Evolutionary conservation across 345 rosid species (phyloP).

Genomic region (Populus pruinosa): DNA sequence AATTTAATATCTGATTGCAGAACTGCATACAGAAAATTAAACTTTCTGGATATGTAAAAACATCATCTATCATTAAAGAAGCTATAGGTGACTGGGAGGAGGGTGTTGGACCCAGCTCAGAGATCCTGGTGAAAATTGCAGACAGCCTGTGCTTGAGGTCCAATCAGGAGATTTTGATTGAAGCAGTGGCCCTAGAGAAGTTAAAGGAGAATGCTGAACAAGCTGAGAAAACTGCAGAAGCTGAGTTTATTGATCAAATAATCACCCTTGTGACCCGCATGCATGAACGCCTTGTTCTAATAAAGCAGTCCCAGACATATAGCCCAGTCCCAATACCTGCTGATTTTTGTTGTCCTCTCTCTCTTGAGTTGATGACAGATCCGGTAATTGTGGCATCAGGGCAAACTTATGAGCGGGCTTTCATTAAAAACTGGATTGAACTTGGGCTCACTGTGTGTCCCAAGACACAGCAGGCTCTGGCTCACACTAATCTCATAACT

Average conservation of each 20-base stretch:
- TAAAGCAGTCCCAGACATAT: slow-evolving; percentile 68
- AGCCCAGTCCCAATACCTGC: slow-evolving; percentile 83
- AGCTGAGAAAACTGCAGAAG: slow-evolving; percentile 71
- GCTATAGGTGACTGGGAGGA: slow-evolving; percentile 57
- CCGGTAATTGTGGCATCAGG: slow-evolving; percentile 96
- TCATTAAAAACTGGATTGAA: slow-evolving; percentile 88
- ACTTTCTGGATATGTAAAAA: slow-evolving; percentile 51
- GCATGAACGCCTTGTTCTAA: slow-evolving; percentile 71
- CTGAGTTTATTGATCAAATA: slow-evolving; percentile 67
- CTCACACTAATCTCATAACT: slow-evolving; percentile 80
- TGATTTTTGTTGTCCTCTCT: slow-evolving; percentile 96
- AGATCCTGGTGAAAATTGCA: slow-evolving; percentile 63
- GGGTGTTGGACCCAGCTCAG: slow-evolving; percentile 55
- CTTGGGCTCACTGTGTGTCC: slow-evolving; percentile 94
- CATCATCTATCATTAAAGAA: slow-evolving; percentile 57
- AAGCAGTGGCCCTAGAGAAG: slow-evolving; percentile 92
- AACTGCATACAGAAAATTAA: slow-evolving; percentile 60
- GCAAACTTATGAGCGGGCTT: slow-evolving; percentile 87
- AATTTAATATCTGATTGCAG: slow-evolving; percentile 45
- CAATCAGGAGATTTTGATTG: slow-evolving; percentile 85
- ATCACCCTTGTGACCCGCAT: slow-evolving; percentile 59
- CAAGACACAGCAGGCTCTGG: slow-evolving; percentile 78
- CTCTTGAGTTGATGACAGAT: slow-evolving; percentile 95
- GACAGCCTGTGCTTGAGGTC: slow-evolving; percentile 73
- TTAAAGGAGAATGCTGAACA: slow-evolving; percentile 92